Evolutionary conservation across 2,329 filamentous ascomycete genomes (phyloP).

Genomic region (Talaromyces sp.): DNA sequence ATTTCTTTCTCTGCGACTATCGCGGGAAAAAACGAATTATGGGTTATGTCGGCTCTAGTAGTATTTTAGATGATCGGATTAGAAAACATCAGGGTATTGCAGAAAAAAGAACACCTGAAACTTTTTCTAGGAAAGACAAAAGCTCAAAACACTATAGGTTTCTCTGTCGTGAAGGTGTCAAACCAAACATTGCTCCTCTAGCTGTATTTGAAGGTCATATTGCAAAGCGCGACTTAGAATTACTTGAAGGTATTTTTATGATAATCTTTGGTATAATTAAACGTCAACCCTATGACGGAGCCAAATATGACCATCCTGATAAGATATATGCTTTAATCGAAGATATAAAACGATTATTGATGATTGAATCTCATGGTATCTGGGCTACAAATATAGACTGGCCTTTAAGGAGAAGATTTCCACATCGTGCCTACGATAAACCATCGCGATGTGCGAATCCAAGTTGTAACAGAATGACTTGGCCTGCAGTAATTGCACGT

Average conservation of each 20-base stretch:
- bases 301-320: too few relatives aligned
- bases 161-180: neutral
- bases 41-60: neutral
- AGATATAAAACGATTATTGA: too few relatives aligned
- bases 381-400: too few relatives aligned
- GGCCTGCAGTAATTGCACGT: too few relatives aligned
- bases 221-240: neutral
- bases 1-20: neutral
- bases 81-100: neutral
- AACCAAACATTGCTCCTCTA: neutral
- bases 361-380: too few relatives aligned
- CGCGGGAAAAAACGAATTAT: neutral
- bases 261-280: neutral
- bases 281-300: neutral
- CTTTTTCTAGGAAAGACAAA: neutral
- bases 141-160: neutral
- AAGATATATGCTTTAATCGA: too few relatives aligned
- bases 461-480: too few relatives aligned
- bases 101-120: neutral
- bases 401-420: too few relatives aligned
- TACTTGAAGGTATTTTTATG: neutral
- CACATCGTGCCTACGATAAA: too few relatives aligned
- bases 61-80: neutral
- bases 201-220: neutral
- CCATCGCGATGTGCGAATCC: too few relatives aligned